These are phyloP conservation scores for Cyclocybe cylindracea DNA, from an alignment of 768 basidiomycete species.

Conservation along the genomic window DNA sequence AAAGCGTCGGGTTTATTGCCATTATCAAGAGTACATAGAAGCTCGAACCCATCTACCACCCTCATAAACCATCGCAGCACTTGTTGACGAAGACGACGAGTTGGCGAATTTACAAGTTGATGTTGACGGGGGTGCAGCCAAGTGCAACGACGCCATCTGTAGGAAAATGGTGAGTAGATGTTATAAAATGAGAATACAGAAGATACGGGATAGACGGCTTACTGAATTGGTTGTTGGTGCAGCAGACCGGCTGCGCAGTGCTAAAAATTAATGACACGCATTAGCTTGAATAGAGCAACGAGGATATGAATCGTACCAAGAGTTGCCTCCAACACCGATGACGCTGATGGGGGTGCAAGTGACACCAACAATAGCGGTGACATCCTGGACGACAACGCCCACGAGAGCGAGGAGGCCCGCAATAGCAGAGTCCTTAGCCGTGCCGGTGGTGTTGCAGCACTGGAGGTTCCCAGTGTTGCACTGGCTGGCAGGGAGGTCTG, in stretches of 20 bases:
- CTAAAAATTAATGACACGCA: neutral
- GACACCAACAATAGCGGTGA: slow-evolving; percentile 16
- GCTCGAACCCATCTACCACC: no score
- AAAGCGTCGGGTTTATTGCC: no score
- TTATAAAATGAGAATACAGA: neutral
- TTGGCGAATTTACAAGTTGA: slow-evolving; percentile 13
- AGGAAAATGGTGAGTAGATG: neutral
- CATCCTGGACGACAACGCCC: slow-evolving; percentile 14
- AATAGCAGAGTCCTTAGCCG: neutral
- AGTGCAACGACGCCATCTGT: slow-evolving; percentile 22
- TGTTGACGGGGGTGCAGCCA: slow-evolving; percentile 27
- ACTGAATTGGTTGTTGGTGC: slow-evolving; percentile 26
- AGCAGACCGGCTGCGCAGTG: slow-evolving; percentile 25
- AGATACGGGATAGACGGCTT: neutral
- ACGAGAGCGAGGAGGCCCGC: slow-evolving; percentile 16
- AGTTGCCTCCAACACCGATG: slow-evolving; percentile 12
- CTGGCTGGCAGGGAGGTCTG: slow-evolving; percentile 7
- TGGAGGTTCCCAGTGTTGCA: slow-evolving; percentile 26
- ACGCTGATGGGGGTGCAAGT: slow-evolving; percentile 19
- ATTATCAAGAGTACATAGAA: no score
- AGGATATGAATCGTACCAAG: slow-evolving; percentile 8
- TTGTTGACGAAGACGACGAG: no score
- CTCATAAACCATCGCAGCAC: no score
- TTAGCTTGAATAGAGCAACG: neutral
- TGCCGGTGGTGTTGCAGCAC: slow-evolving; percentile 24